A percentile compares a stretch with the other conserved stretches of the same genome.
Evolutionary conservation across 1,139 yeast genomes (phyloP).

Genomic region (Saccharomycopsis hybrid): DNA sequence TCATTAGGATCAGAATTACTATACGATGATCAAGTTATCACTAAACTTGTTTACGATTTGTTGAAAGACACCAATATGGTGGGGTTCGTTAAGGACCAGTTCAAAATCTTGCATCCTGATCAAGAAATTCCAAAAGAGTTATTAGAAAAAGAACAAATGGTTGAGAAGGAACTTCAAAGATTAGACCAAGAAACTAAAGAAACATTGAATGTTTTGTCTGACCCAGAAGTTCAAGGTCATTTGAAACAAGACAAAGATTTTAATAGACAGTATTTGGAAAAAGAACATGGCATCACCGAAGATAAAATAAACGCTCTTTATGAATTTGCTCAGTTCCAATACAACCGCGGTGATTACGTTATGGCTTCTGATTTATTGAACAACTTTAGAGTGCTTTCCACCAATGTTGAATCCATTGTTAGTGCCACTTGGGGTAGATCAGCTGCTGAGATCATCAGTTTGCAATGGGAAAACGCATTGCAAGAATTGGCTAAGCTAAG

Average conservation of each 20-base stretch:
- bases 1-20: slow-evolving; percentile 38
- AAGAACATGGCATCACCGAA: slow-evolving; percentile 39
- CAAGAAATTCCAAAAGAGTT: slow-evolving; percentile 35
- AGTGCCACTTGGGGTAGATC: slow-evolving; percentile 63
- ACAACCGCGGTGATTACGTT: slow-evolving; percentile 53
- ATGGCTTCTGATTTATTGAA: slow-evolving; percentile 50
- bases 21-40: slow-evolving; percentile 38
- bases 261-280: slow-evolving; percentile 40
- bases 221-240: slow-evolving; percentile 43
- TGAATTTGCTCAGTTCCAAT: slow-evolving; percentile 52
- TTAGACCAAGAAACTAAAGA: slow-evolving; percentile 39
- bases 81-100: slow-evolving; percentile 40
- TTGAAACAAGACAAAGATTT: slow-evolving; percentile 48
- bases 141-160: slow-evolving; percentile 33
- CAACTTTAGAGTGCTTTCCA: slow-evolving; percentile 49
- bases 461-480: slow-evolving; percentile 44
- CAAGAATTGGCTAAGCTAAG: slow-evolving; percentile 47
- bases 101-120: slow-evolving; percentile 35
- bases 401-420: slow-evolving; percentile 40
- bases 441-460: slow-evolving; percentile 48
- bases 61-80: slow-evolving; percentile 51
- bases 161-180: slow-evolving; percentile 34
- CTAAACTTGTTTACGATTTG: slow-evolving; percentile 42
- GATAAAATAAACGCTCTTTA: slow-evolving; percentile 45
- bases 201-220: slow-evolving; percentile 40